Conservation (phyloP, 2,329 filamentous ascomycete species). For the Aspergillus sp. region DNA sequence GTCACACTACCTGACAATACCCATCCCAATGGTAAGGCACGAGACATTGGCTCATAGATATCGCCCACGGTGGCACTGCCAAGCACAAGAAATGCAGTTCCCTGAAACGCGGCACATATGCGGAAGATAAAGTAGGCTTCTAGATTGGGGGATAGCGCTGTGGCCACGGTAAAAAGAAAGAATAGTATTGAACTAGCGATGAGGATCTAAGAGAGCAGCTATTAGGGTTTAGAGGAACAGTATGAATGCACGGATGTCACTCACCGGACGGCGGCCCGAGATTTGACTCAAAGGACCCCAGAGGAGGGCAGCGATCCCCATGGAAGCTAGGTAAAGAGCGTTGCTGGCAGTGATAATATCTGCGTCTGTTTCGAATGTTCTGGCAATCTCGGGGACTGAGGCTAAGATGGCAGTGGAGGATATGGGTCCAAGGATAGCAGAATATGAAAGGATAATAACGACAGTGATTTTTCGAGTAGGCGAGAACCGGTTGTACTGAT, state of each 20-base stretch:
- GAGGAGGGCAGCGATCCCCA: conserved; percentile 69
- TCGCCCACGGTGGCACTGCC: conserved; percentile 71
- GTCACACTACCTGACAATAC: conserved; percentile 71
- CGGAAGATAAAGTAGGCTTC: conserved; percentile 73
- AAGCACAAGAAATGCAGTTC: conserved; percentile 72
- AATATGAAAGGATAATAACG: conserved; percentile 70
- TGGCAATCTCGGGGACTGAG: conserved; percentile 72
- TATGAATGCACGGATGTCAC: conserved; percentile 24
- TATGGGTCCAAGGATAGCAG: conserved; percentile 74
- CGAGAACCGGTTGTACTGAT: conserved; percentile 66
- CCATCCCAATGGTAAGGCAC: conserved; percentile 73
- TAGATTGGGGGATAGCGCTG: conserved; percentile 71
- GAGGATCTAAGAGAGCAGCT: conserved; percentile 49
- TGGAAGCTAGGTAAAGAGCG: conserved; percentile 72
- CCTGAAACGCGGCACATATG: conserved; percentile 72
- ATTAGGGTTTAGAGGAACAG: conserved; percentile 1
- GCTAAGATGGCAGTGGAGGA: conserved; percentile 73
- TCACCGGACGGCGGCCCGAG: conserved; percentile 60
- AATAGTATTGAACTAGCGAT: conserved; percentile 65
- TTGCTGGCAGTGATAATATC: conserved; percentile 73
- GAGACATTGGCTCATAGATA: conserved; percentile 65
- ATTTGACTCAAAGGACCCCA: conserved; percentile 73
- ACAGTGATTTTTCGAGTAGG: conserved; percentile 65
- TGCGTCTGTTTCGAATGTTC: conserved; percentile 64
- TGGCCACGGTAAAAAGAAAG: conserved; percentile 69